Percentiles rank a stretch among this genome's conserved stretches.
Evolutionary conservation across 441 rosid genomes (phyloP).

Genomic region (Erodium moschatum): DNA sequence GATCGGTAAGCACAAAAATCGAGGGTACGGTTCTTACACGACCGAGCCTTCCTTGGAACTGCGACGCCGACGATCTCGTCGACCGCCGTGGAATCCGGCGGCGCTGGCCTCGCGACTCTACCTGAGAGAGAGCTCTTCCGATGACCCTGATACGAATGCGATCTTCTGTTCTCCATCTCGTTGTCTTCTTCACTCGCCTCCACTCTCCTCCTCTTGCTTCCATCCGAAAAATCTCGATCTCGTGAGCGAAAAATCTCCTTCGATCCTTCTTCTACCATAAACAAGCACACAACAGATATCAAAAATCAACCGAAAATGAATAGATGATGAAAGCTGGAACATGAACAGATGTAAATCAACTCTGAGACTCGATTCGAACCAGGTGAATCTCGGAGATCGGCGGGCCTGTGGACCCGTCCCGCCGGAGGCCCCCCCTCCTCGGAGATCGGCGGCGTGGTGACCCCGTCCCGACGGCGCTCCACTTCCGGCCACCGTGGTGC

Average conservation of each 20-base stretch:
- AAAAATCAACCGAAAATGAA: slow-evolving; percentile 5
- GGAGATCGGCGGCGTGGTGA: not conserved
- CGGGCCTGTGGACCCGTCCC: not conserved
- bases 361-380: slow-evolving; percentile 12
- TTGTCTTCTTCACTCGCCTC: slow-evolving; percentile 21
- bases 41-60: slow-evolving; percentile 45
- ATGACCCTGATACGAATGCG: slow-evolving; percentile 21
- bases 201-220: slow-evolving; percentile 25
- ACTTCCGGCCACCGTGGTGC: not conserved
- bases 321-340: not conserved
- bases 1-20: not conserved
- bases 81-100: slow-evolving; percentile 23
- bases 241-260: slow-evolving; percentile 17
- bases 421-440: not conserved
- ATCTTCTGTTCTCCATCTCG: slow-evolving; percentile 26
- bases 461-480: not conserved
- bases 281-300: slow-evolving; percentile 7
- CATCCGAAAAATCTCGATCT: slow-evolving; percentile 26
- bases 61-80: slow-evolving; percentile 36
- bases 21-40: slow-evolving; percentile 23
- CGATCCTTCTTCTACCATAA: slow-evolving; percentile 10
- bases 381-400: slow-evolving; percentile 19
- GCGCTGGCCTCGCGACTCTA: slow-evolving; percentile 1
- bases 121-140: slow-evolving; percentile 21
- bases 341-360: not conserved